Percentiles rank a stretch among this genome's conserved stretches.
These are phyloP conservation scores for Fomitopsis pulvina DNA, from an alignment of 768 basidiomycete genomes.

Conservation along the genomic window DNA sequence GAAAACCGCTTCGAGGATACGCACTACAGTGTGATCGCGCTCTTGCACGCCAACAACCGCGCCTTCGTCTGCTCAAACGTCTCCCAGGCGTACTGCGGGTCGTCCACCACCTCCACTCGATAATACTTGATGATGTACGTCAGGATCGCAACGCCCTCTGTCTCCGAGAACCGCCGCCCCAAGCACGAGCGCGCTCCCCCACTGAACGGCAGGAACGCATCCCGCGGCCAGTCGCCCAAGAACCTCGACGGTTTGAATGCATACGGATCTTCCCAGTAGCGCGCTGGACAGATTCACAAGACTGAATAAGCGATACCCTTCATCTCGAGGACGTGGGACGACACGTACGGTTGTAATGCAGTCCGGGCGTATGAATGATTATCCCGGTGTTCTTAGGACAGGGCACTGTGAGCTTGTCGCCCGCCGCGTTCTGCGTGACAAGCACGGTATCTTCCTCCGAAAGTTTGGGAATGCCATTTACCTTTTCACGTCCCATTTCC, in stretches of 20 bases:
- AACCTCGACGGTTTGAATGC: constrained; percentile 38
- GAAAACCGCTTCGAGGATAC: constrained; percentile 12
- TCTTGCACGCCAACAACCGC: constrained; percentile 31
- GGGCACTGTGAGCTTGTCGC: constrained; percentile 15
- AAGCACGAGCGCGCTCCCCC: constrained; percentile 40
- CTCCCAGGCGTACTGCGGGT: constrained; percentile 41
- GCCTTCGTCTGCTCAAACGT: constrained; percentile 39
- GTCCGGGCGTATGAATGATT: constrained; percentile 12
- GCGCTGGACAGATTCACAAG: constrained; percentile 22
- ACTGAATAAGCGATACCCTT: too few species aligned
- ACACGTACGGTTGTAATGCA: constrained; percentile 26
- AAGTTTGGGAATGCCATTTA: constrained; percentile 11
- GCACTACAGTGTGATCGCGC: constrained; percentile 40
- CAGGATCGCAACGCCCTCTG: constrained; percentile 44
- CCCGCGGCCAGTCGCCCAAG: constrained; percentile 45
- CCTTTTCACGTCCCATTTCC: background rate
- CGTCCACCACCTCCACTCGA: constrained; percentile 42
- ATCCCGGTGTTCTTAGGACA: constrained; percentile 19
- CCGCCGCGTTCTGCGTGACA: constrained; percentile 13
- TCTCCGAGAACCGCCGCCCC: constrained; percentile 45
- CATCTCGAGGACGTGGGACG: too few species aligned
- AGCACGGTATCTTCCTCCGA: constrained; percentile 20
- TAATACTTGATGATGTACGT: constrained; percentile 41
- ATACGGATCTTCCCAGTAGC: constrained; percentile 32
- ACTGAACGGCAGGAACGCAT: constrained; percentile 50